phyloP scores from a whole-genome alignment of 108 stramenopile species.

The Cafeteria roenbergensis region DNA sequence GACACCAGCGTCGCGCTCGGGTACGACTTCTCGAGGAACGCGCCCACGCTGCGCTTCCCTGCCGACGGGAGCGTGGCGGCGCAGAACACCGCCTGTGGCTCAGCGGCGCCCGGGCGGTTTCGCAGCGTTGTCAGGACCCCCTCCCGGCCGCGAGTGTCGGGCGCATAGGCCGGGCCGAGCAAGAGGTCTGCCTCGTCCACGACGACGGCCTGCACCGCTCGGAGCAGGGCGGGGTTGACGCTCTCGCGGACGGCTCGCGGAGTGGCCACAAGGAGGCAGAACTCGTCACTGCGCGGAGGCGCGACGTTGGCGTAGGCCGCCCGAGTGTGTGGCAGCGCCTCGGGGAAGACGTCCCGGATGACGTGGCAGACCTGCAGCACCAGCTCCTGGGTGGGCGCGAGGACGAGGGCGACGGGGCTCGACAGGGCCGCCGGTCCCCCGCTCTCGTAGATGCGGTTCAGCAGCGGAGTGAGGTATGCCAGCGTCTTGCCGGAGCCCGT shows the following conservation, averaged over 20 bases:
- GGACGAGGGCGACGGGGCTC: neutral
- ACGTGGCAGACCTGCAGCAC: neutral
- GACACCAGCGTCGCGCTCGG: too few species aligned
- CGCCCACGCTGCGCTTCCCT: neutral
- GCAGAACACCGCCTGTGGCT: too few species aligned
- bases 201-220: neutral
- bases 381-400: slow-evolving; percentile 8
- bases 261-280: neutral
- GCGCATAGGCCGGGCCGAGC: too few species aligned
- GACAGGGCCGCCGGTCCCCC: too few species aligned
- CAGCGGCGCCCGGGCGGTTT: too few species aligned
- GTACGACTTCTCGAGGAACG: neutral
- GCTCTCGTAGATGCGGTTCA: too few species aligned
- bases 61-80: neutral
- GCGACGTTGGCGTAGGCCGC: neutral
- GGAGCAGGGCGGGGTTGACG: neutral
- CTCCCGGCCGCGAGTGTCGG: too few species aligned
- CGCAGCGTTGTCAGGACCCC: too few species aligned
- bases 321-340: neutral
- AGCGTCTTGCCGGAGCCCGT: slow-evolving; percentile 42
- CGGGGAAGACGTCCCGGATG: neutral
- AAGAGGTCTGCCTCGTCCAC: slow-evolving; percentile 10
- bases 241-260: neutral
- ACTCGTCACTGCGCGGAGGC: neutral
- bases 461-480: slow-evolving; percentile 37